Conservation (phyloP, 2,329 filamentous ascomycete species). For the Ustilaginoidea virens region DNA sequence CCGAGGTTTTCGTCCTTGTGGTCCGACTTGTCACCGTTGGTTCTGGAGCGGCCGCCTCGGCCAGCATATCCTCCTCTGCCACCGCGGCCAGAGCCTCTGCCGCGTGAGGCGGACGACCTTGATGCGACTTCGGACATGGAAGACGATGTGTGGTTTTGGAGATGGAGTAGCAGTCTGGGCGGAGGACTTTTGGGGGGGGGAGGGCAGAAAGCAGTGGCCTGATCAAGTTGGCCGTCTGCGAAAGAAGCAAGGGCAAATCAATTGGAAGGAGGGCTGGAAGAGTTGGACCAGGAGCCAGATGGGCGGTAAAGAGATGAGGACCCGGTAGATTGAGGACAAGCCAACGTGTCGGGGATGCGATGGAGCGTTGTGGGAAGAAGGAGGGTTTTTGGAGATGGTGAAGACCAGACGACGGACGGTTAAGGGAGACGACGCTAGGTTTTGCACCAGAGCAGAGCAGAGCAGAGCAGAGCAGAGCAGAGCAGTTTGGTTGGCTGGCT, state of each 20-base stretch:
- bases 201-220: slow-evolving; percentile 3
- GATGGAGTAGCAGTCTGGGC: slow-evolving; percentile 42
- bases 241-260: slow-evolving; percentile 15
- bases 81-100: slow-evolving; percentile 79
- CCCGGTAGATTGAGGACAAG: slow-evolving; percentile 14
- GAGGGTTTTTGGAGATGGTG: slow-evolving; percentile 2
- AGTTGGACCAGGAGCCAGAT: no score
- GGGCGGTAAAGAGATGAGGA: slow-evolving; percentile 13
- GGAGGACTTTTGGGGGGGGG: slow-evolving; percentile 3
- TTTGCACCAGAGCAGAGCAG: slow-evolving; percentile 23
- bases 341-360: slow-evolving; percentile 13
- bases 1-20: slow-evolving; percentile 41
- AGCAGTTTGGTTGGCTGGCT: no score
- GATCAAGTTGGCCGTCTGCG: slow-evolving; percentile 16
- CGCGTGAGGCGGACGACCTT: slow-evolving; percentile 68
- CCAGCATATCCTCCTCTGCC: slow-evolving; percentile 63
- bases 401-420: no score
- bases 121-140: slow-evolving; percentile 91
- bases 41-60: slow-evolving; percentile 50
- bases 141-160: slow-evolving; percentile 41
- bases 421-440: slow-evolving; percentile 19
- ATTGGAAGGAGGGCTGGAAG: no score
- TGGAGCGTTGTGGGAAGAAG: slow-evolving; percentile 9
- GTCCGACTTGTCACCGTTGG: slow-evolving; percentile 55
- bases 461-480: no score